Evolutionary conservation across 768 basidiomycete species (phyloP).

Genomic region (Lanmaoa rubissima): DNA sequence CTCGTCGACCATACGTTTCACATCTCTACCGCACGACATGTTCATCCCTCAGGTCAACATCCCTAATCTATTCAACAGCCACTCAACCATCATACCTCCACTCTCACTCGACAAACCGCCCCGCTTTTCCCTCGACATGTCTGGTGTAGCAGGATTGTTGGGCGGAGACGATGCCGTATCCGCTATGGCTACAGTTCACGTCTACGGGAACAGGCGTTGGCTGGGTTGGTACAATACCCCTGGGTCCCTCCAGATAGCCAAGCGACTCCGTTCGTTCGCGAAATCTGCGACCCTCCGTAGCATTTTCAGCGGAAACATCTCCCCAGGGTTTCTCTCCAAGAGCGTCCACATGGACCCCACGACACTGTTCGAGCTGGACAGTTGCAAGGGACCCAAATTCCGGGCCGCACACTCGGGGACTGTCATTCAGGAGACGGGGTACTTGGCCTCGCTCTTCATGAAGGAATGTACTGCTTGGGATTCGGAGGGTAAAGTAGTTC

Average conservation of each 20-base stretch:
- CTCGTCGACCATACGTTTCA: background rate
- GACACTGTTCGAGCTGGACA: constrained; percentile 15
- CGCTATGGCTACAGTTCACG: constrained; percentile 27
- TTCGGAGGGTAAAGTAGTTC: constrained; percentile 9
- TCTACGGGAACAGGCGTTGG: constrained; percentile 29
- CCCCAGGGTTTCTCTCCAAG: constrained; percentile 8
- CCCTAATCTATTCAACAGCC: background rate
- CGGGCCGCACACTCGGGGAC: constrained; percentile 68
- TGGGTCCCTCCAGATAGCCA: constrained; percentile 30
- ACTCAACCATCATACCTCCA: background rate
- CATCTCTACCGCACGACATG: background rate
- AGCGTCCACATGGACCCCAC: constrained; percentile 18
- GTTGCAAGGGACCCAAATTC: constrained; percentile 54
- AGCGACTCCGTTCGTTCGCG: constrained; percentile 19
- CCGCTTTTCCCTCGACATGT: constrained; percentile 19
- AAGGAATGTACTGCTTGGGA: constrained; percentile 11
- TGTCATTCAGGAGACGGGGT: constrained; percentile 45
- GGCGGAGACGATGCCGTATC: constrained; percentile 34
- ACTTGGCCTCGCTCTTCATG: constrained; percentile 51
- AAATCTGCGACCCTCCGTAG: constrained; percentile 6
- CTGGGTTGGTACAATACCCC: constrained; percentile 38
- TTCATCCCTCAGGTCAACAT: background rate
- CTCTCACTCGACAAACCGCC: background rate
- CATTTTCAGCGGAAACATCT: background rate
- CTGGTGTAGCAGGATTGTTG: constrained; percentile 28